Percentiles rank a stretch among this genome's conserved stretches.
Evolutionary conservation across 306 rosid genomes (phyloP).

Genomic region (Dryas alaskensis): DNA sequence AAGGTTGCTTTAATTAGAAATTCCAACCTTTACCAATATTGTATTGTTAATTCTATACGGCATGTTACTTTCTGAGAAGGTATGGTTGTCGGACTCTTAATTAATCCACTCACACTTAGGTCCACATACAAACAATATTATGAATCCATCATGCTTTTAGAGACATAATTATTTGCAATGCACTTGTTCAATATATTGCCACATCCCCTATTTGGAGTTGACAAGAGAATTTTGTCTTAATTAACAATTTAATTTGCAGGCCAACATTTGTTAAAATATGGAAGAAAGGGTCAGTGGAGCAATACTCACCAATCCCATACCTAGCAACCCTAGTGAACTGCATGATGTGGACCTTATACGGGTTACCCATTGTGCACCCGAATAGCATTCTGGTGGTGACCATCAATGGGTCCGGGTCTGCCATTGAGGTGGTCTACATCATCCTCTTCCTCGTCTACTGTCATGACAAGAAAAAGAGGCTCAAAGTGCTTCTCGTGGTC

Average conservation of each 20-base stretch:
- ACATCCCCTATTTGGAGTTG: not conserved
- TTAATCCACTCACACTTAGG: too few species aligned
- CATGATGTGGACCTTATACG: conserved; percentile 81
- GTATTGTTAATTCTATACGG: too few species aligned
- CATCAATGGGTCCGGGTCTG: conserved; percentile 60
- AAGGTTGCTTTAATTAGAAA: not conserved
- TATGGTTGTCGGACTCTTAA: too few species aligned
- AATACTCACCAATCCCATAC: conserved; percentile 73
- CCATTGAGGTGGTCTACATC: conserved; percentile 54
- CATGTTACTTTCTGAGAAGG: too few species aligned
- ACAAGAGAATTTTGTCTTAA: not conserved
- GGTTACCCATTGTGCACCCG: conserved; percentile 74
- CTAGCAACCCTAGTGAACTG: conserved; percentile 81
- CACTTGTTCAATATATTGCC: too few species aligned
- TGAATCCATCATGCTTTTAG: too few species aligned
- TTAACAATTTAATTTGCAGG: conserved; percentile 28
- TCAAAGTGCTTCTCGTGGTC: conserved; percentile 40
- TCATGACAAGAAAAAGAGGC: conserved; percentile 50
- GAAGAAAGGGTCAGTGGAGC: conserved; percentile 74
- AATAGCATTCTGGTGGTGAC: conserved; percentile 62
- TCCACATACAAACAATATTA: too few species aligned
- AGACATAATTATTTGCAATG: too few species aligned
- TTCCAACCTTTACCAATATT: not conserved
- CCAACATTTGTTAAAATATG: conserved; percentile 72
- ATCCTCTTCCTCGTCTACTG: conserved; percentile 61